Evolutionary conservation across 1,139 yeast species (phyloP), one percentile per base, ranked within the genome.

Genomic region (Suhomyces chickasaworum): DNA sequence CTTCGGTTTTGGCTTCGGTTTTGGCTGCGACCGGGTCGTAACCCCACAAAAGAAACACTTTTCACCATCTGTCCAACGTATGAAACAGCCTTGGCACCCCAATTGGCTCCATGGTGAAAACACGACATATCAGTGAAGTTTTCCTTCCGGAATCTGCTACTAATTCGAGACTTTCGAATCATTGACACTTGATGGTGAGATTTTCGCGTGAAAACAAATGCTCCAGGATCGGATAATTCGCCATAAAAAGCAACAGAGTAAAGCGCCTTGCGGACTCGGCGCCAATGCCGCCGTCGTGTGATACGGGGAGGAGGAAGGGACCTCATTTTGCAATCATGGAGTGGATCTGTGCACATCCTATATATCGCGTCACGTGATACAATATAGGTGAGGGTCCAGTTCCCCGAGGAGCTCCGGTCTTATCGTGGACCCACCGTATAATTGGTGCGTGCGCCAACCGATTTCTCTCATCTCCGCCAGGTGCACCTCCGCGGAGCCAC

Each of bases 291-390:
- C 34, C 65, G 60, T 16, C 68, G 53, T 2, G 77, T 73, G 10
- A 68, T 53, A 45, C 78, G 53, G 16, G 78, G 78, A 2, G 77
- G 77, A n/a, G 78, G 78, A 15, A 73, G 57, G 12, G 76, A 69
- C 49, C 76, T 59, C 77, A 71, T 71, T 33, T 35, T 35, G 37
- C 37, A 35, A 23, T 35, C 18, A 10, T 8, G 7, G 12, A 13
- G 18, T 10, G 9, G 37, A 21, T 35, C 37, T 35, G 37, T 35
- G 37, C 22, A 21, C 18, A 7, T n/a, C 22, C 3, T 15, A 15
- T 5, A 5, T 15, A 20, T 7, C 22, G 7, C 22, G 22, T 20
- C n/a, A n/a, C n/a, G n/a, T n/a, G n/a, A n/a, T n/a, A n/a, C n/a
- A n/a, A n/a, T n/a, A n/a, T n/a, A n/a, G n/a, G n/a, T n/a, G n/a